phyloP scores from a whole-genome alignment of 257 asterid species.

The Ehretia macrophylla region DNA sequence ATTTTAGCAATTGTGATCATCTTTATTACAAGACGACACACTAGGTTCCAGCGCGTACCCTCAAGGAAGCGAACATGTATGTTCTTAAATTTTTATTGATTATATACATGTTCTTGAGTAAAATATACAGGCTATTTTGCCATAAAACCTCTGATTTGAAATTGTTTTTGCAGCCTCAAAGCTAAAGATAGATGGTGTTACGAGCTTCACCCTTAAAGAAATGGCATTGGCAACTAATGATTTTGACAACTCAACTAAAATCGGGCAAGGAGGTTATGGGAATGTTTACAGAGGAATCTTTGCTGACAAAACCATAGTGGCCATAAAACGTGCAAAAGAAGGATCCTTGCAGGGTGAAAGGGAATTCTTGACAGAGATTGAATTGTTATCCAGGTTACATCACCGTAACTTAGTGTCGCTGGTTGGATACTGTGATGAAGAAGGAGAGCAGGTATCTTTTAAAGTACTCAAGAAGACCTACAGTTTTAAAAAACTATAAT shows the following conservation, averaged over 20 bases:
- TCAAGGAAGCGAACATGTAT: conserved; percentile 27
- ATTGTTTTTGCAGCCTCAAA: conserved; percentile 25
- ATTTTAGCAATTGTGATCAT: conserved; percentile 21
- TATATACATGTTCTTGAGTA: too few relatives aligned
- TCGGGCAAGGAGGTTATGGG: conserved; percentile 68
- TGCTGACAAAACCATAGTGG: conserved; percentile 38
- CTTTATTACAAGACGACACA: conserved; percentile 22
- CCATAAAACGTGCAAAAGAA: conserved; percentile 55
- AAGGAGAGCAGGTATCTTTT: conserved; percentile 63
- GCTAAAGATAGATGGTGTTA: conserved; percentile 55
- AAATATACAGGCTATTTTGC: not conserved
- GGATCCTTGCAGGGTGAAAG: conserved; percentile 57
- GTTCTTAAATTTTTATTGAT: conserved; percentile 4
- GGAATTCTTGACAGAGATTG: conserved; percentile 63
- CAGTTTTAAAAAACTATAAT: not conserved
- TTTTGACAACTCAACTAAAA: conserved; percentile 35
- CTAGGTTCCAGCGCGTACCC: conserved; percentile 16
- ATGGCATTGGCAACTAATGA: conserved; percentile 31
- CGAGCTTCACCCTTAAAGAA: conserved; percentile 41
- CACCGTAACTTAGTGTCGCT: conserved; percentile 58
- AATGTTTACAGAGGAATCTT: conserved; percentile 51
- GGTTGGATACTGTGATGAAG: conserved; percentile 40
- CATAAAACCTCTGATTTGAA: not conserved
- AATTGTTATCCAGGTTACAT: conserved; percentile 54
- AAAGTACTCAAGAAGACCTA: not conserved